phyloP scores from a whole-genome alignment of 2,329 filamentous ascomycete species.

The Macrophomina phaseolina region DNA sequence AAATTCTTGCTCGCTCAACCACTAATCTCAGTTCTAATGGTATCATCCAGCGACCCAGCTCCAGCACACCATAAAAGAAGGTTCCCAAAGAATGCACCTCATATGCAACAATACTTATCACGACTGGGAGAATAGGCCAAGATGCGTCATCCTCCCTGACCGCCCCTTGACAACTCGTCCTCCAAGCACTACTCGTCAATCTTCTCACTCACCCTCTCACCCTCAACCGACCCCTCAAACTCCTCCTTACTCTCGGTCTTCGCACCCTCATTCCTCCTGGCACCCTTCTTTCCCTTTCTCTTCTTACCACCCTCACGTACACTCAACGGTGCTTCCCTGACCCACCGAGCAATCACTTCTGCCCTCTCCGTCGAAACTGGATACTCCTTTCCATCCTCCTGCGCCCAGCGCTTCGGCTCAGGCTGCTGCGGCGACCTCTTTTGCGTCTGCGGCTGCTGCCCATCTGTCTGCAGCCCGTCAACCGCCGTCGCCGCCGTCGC shows the following conservation, averaged over 20 bases:
- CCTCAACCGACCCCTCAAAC: neutral
- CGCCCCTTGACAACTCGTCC: neutral
- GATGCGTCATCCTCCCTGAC: too few relatives aligned
- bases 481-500: neutral
- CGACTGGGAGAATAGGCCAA: too few relatives aligned
- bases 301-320: slow-evolving; percentile 42
- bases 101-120: too few relatives aligned
- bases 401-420: slow-evolving; percentile 64
- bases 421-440: slow-evolving; percentile 3
- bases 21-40: too few relatives aligned
- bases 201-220: neutral
- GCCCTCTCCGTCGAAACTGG: slow-evolving; percentile 73
- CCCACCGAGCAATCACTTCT: slow-evolving; percentile 71
- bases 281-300: slow-evolving; percentile 31
- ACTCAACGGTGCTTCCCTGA: slow-evolving; percentile 56
- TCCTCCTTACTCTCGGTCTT: neutral
- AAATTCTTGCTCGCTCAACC: too few relatives aligned
- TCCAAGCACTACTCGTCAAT: neutral
- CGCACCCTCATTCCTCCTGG: neutral
- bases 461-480: slow-evolving; percentile 9
- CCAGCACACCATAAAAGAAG: too few relatives aligned
- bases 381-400: slow-evolving; percentile 61
- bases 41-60: too few relatives aligned
- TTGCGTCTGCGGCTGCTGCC: neutral
- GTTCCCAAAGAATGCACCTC: too few relatives aligned